phyloP scores from a whole-genome alignment of 2,329 filamentous ascomycete species.

The Colletotrichum eleusines region DNA sequence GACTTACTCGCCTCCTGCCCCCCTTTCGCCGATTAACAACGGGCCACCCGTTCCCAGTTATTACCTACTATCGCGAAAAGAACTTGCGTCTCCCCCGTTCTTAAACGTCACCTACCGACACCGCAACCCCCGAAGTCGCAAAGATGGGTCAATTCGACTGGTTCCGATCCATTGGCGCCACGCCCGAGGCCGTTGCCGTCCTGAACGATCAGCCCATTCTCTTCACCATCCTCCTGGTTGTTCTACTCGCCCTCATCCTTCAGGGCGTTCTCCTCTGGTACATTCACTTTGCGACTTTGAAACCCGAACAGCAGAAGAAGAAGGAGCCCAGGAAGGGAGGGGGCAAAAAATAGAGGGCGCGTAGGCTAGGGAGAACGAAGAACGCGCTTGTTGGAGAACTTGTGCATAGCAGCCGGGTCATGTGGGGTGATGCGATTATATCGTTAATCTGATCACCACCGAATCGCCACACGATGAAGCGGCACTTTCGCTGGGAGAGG shows the following conservation, averaged over 20 bases:
- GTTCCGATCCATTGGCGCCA: slow-evolving; percentile 68
- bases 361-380: neutral
- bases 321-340: slow-evolving; percentile 58
- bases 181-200: slow-evolving; percentile 67
- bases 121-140: neutral
- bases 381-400: neutral
- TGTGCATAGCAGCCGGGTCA: neutral
- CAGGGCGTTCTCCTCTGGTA: slow-evolving; percentile 65
- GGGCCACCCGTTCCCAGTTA: neutral
- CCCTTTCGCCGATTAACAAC: neutral
- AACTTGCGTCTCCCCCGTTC: neutral
- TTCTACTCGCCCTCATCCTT: slow-evolving; percentile 62
- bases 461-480: neutral
- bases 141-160: slow-evolving; percentile 68
- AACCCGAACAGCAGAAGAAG: slow-evolving; percentile 70
- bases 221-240: slow-evolving; percentile 68
- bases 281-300: slow-evolving; percentile 71
- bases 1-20: slow-evolving; percentile 17
- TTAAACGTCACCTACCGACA: neutral
- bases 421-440: neutral
- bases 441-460: neutral
- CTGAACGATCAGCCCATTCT: slow-evolving; percentile 72
- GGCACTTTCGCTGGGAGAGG: neutral
- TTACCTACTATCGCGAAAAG: neutral
- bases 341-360: slow-evolving; percentile 43